Conservation (phyloP, 2,329 filamentous ascomycete genomes). For the Aspergillus terreus region DNA sequence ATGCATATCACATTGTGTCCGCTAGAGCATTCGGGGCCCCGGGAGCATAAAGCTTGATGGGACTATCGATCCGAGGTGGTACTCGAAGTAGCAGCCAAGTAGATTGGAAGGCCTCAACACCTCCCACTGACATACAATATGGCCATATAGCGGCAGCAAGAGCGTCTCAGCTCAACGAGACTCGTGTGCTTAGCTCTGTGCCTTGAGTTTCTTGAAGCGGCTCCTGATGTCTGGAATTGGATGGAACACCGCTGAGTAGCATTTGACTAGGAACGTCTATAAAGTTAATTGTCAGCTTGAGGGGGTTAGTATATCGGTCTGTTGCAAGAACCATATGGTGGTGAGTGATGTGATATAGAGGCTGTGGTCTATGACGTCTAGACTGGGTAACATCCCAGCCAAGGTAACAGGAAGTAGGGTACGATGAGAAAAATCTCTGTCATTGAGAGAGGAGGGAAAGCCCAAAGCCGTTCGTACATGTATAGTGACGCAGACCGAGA, state of each 20-base stretch:
- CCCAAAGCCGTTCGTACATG: not conserved
- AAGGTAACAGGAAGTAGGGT: conserved; percentile 7
- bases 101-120: too few relatives aligned
- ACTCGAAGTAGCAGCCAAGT: too few relatives aligned
- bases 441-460: not conserved
- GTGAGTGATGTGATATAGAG: not conserved
- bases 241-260: not conserved
- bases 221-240: not conserved
- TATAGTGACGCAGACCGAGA: too few relatives aligned
- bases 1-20: conserved; percentile 5
- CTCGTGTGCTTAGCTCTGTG: too few relatives aligned
- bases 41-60: not conserved
- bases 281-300: not conserved
- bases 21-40: not conserved
- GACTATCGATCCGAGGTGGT: too few relatives aligned
- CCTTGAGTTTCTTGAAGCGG: too few relatives aligned
- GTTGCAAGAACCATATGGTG: conserved; percentile 3
- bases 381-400: conserved; percentile 12
- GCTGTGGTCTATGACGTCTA: conserved; percentile 18
- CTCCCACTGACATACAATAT: not conserved
- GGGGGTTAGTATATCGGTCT: conserved; percentile 7
- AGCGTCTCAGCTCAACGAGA: not conserved
- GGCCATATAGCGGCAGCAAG: not conserved
- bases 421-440: too few relatives aligned
- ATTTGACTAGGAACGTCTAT: not conserved